A percentile compares a stretch with the other conserved stretches of the same genome.
These are phyloP conservation scores for Nigrospora oryzae DNA, from an alignment of 2,329 filamentous ascomycete species.

Conservation along the genomic window DNA sequence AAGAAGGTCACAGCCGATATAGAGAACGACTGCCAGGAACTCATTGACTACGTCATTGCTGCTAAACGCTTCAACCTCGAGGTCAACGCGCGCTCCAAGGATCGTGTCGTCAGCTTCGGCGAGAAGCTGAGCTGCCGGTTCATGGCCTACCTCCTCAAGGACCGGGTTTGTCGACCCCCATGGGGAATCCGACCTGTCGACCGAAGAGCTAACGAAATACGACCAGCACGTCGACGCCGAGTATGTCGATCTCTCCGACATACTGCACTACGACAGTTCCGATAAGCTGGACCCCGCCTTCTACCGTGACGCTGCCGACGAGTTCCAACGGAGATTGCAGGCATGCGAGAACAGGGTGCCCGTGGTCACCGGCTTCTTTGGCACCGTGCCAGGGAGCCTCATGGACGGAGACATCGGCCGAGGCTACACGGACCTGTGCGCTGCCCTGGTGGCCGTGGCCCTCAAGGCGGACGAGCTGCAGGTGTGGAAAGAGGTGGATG, in stretches of 20 bases:
- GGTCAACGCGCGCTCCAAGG: conserved; percentile 70
- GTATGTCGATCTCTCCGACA: conserved; percentile 82
- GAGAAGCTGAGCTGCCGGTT: conserved; percentile 93
- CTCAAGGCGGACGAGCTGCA: conserved; percentile 83
- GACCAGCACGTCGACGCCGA: conserved; percentile 67
- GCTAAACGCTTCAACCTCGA: conserved; percentile 62
- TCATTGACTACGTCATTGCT: conserved; percentile 64
- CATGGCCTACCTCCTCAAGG: conserved; percentile 77
- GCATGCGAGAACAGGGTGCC: conserved; percentile 62
- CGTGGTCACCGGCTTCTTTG: conserved; percentile 90
- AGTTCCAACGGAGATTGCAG: conserved; percentile 55
- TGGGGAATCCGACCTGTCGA: too few species aligned
- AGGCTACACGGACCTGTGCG: conserved; percentile 94
- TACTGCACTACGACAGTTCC: conserved; percentile 59
- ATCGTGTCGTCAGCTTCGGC: conserved; percentile 87
- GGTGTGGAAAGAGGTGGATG: conserved; percentile 98
- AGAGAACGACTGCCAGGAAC: conserved; percentile 68
- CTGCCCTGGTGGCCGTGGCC: conserved; percentile 83
- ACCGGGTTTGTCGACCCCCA: conserved; percentile 40
- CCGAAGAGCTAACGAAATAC: too few species aligned
- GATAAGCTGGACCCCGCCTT: conserved; percentile 58
- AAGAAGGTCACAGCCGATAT: conserved; percentile 57
- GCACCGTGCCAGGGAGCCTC: conserved; percentile 81
- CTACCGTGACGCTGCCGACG: conserved; percentile 55
- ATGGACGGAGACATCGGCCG: conserved; percentile 84